Evolutionary conservation across 805 yeast species (phyloP).

Genomic region (Metschnikowia similis): DNA sequence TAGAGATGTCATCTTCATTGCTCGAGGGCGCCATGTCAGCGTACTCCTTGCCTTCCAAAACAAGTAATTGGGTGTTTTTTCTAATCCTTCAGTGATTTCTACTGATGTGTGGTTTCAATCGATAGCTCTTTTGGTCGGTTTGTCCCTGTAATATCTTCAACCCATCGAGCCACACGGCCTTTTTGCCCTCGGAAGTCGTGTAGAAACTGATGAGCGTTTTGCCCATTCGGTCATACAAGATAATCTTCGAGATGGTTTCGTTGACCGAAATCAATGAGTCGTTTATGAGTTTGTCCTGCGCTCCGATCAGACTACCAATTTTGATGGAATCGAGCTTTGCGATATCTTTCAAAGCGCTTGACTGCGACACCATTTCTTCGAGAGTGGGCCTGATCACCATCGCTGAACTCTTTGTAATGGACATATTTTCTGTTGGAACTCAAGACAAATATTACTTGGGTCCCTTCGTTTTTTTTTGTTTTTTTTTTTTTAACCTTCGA

Average conservation of each 20-base stretch:
- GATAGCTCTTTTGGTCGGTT: conserved; percentile 30
- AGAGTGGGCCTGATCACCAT: conserved; percentile 47
- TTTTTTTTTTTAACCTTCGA: conserved; percentile 16
- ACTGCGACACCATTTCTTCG: conserved; percentile 51
- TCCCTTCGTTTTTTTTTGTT: conserved; percentile 14
- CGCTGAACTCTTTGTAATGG: conserved; percentile 55
- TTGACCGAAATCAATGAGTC: conserved; percentile 49
- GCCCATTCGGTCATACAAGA: conserved; percentile 41
- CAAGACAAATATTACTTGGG: conserved; percentile 50
- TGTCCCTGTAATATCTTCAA: conserved; percentile 45
- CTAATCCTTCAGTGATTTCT: conserved; percentile 33
- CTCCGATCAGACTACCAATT: conserved; percentile 38
- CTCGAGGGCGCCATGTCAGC: conserved; percentile 14
- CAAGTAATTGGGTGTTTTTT: conserved; percentile 37
- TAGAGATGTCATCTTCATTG: conserved; percentile 16
- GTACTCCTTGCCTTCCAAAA: conserved; percentile 25
- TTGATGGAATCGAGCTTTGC: conserved; percentile 47
- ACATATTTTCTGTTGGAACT: conserved; percentile 64
- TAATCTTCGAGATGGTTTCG: conserved; percentile 54
- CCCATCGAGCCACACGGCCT: conserved; percentile 78
- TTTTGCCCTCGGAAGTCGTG: conserved; percentile 64
- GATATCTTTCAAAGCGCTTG: conserved; percentile 51
- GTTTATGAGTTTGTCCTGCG: conserved; percentile 41
- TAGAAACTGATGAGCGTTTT: conserved; percentile 53
- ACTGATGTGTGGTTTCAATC: conserved; percentile 33